A percentile compares a stretch with the other conserved stretches of the same genome.
These are phyloP conservation scores for Penicillium sp. DNA, from an alignment of 2,329 filamentous ascomycete genomes.

Conservation along the genomic window DNA sequence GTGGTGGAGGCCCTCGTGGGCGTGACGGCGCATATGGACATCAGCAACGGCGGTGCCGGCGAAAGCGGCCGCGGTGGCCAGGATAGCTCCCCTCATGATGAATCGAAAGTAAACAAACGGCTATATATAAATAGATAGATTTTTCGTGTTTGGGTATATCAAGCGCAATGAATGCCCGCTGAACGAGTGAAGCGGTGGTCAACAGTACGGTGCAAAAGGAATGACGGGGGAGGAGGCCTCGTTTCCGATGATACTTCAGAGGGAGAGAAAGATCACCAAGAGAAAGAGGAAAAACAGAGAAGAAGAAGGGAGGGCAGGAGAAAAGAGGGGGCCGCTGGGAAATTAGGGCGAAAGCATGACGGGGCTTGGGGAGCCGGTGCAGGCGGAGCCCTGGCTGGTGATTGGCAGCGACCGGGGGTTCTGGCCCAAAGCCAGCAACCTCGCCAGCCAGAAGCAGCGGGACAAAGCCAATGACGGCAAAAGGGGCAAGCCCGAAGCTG, in stretches of 20 bases:
- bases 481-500: not conserved
- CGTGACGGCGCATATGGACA: conserved; percentile 58
- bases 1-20: conserved; percentile 62
- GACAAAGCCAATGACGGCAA: not conserved
- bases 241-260: conserved; percentile 24
- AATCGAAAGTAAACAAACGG: conserved; percentile 24
- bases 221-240: conserved; percentile 25
- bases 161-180: conserved; percentile 73
- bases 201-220: conserved; percentile 24
- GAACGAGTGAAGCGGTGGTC: conserved; percentile 62
- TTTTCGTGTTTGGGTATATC: conserved; percentile 30
- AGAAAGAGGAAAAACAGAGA: conserved; percentile 16
- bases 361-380: conserved; percentile 11
- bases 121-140: conserved; percentile 25
- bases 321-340: conserved; percentile 18
- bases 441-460: not conserved
- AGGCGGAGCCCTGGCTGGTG: conserved; percentile 13
- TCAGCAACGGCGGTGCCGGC: conserved; percentile 60
- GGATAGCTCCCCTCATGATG: conserved; percentile 76
- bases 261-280: conserved; percentile 17
- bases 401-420: conserved; percentile 17
- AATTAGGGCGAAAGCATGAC: conserved; percentile 17
- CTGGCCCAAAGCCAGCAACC: conserved; percentile 6
- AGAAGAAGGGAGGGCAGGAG: conserved; percentile 15
- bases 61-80: conserved; percentile 63